These are phyloP conservation scores for Rutstroemia sydowiana DNA, from an alignment of 2,329 filamentous ascomycete genomes.

Conservation along the genomic window DNA sequence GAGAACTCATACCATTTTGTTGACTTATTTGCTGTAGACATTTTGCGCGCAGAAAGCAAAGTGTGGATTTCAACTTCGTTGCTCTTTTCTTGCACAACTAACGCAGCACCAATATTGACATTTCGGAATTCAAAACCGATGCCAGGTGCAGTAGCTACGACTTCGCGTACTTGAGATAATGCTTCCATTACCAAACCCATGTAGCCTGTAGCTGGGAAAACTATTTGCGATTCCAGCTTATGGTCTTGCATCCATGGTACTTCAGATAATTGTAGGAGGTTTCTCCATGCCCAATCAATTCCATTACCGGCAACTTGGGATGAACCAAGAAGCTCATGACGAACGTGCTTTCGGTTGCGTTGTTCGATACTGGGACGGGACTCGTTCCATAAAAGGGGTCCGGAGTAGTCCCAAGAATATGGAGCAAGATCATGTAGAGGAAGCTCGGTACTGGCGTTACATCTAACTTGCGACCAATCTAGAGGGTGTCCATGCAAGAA, in stretches of 20 bases:
- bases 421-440: conserved; percentile 27
- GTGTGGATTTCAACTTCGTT: conserved; percentile 6
- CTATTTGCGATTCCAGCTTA: conserved; percentile 36
- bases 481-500: conserved; percentile 1
- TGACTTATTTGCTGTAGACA: background rate
- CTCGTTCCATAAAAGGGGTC: conserved; percentile 42
- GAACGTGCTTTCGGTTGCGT: conserved; percentile 29
- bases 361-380: conserved; percentile 39
- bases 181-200: conserved; percentile 17
- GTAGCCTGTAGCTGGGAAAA: conserved; percentile 32
- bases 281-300: conserved; percentile 16
- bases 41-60: background rate
- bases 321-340: conserved; percentile 33
- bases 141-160: conserved; percentile 31
- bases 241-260: conserved; percentile 37
- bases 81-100: conserved; percentile 4
- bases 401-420: conserved; percentile 44
- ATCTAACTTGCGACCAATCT: conserved; percentile 1
- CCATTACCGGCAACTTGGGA: conserved; percentile 20
- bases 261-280: conserved; percentile 28
- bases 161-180: conserved; percentile 4
- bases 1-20: background rate
- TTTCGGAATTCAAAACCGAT: background rate
- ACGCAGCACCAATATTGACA: conserved; percentile 3
- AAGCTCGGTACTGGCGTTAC: conserved; percentile 28